Evolutionary conservation across 179 eudicot genomes (phyloP), one percentile per base, ranked within the genome.

Genomic region (Pouteria campechiana): DNA sequence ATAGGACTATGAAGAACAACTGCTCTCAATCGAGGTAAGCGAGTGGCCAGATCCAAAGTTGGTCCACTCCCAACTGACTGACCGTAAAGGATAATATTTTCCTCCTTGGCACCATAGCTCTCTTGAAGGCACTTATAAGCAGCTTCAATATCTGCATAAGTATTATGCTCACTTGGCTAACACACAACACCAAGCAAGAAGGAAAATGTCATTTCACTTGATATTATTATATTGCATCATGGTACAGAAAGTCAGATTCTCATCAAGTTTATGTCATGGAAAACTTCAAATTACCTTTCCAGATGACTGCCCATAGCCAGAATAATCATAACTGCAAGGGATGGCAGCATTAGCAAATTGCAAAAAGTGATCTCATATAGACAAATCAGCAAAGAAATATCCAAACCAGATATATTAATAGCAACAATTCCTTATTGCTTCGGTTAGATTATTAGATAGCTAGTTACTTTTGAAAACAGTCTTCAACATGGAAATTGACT

Each of bases 51-150:
- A 60, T 78, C 86, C 45, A 70, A 58, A 10, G 86, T 74, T 15
- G 86, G 86, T 8, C 86, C 80, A 46, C 84, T 77, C 18, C 86
- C 81, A 37, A 78, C 81, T 5, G 86, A 78, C 38, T 74, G 86
- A 31, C 86, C 86, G 11, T 78, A 74, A 3, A 78, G 62, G 54
- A 78, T 68, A 23, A 78, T 19, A 49, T 74, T 73, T 55, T 78
- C 81, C 47, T 77, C 70, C 56, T 74, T 74, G 6, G 68, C 54
- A 17, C 76, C 76, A 36, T 69, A 66, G 52, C 66, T 74, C 54
- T 74, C 70, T 36, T 74, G 70, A 37, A 74, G 76, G 49, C 68
- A 74, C 61, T 74, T 74, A 28, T 65, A 74, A 6, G 58, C 70
- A 17, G 80, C 80, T 59, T 74, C 80, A 42, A 74, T 74, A 63